Conservation (phyloP, 768 basidiomycete genomes). For the Suillus sp. region DNA sequence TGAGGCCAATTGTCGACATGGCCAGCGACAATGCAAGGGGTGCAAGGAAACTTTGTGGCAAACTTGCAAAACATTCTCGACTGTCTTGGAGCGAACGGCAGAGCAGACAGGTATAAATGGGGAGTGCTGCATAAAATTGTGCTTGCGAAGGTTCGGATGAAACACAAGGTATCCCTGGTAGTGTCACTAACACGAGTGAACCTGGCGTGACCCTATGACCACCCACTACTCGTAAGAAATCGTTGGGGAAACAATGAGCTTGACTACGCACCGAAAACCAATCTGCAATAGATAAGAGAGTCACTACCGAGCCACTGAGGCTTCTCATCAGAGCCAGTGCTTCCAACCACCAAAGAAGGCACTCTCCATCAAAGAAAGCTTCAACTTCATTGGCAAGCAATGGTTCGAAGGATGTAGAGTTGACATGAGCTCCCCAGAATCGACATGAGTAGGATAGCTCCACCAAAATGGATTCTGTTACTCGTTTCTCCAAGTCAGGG, state of each 20-base stretch:
- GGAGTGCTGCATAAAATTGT: slow-evolving; percentile 18
- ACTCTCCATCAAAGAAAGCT: slow-evolving; percentile 22
- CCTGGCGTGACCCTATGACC: slow-evolving; percentile 4
- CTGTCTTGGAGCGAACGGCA: slow-evolving; percentile 27
- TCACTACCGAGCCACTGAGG: background rate
- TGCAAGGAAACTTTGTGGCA: slow-evolving; percentile 9
- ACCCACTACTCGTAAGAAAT: background rate
- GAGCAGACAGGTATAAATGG: too few species aligned
- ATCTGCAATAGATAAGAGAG: background rate
- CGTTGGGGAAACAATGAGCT: background rate
- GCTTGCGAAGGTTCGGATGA: slow-evolving; percentile 17
- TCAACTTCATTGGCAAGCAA: slow-evolving; percentile 18
- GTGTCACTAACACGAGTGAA: background rate
- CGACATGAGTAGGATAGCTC: slow-evolving; percentile 35
- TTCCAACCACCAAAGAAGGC: slow-evolving; percentile 2
- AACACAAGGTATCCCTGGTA: slow-evolving; percentile 13
- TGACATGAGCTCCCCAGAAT: slow-evolving; percentile 36
- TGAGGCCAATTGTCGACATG: background rate
- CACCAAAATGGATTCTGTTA: slow-evolving; percentile 24
- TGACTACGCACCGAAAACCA: slow-evolving; percentile 5
- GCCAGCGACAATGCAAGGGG: background rate
- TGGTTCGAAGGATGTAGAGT: slow-evolving; percentile 1
- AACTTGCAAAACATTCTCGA: slow-evolving; percentile 23
- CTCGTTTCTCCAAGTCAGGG: slow-evolving; percentile 12
- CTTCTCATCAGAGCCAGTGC: slow-evolving; percentile 19